Base-by-base conservation (phyloP, 441 rosid genomes). In the Bruguiera hainesii region DNA sequence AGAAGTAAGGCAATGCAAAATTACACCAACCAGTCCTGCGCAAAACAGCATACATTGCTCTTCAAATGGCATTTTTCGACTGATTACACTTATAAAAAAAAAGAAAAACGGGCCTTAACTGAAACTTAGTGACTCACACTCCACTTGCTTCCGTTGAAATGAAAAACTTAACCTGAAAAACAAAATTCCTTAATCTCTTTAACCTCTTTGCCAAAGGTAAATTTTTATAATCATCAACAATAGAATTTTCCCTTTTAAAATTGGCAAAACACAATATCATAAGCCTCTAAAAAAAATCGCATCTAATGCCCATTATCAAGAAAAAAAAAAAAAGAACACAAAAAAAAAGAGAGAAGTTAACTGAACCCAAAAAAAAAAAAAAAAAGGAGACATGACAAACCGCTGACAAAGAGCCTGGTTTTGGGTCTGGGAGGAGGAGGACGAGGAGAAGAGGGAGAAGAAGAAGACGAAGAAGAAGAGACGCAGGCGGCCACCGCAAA, bases 391-490 rank as follows among this genome's bases (percentile, higher is more conserved):
- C 26, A 48, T 48, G 55, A 58, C 71, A 21, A 55, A 72, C 77
- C 77, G 61, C 73, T 73, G 7, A 73, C 55, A 23, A 21, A 73
- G 56, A 73, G 77, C 63, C 57, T 68, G 49, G 77, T 68, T 56
- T 58, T 68, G 31, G 65, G 64, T n/a, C 19, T 8, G 50, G 58
- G 46, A 7, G 51, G 37, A 53, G 52, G 26, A 16, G 49, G 19
- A 60, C 61, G 5, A 37, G 71, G 46, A 20, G 70, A 58, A 26
- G 60, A 39, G 6, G 67, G 7, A 42, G 76, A 5, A 26, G 21
- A 51, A 25, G 31, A 21, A 28, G 57, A 11, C 6, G 37, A 6
- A 33, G 35, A 31, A 8, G 48, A 39, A 39, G 48, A 42, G 48
- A 11, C 16, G 3, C 16, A 42, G 48, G 18, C 48, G 48, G 48